Conservation (phyloP, 257 asterid species). For the Solanum microdontum region DNA sequence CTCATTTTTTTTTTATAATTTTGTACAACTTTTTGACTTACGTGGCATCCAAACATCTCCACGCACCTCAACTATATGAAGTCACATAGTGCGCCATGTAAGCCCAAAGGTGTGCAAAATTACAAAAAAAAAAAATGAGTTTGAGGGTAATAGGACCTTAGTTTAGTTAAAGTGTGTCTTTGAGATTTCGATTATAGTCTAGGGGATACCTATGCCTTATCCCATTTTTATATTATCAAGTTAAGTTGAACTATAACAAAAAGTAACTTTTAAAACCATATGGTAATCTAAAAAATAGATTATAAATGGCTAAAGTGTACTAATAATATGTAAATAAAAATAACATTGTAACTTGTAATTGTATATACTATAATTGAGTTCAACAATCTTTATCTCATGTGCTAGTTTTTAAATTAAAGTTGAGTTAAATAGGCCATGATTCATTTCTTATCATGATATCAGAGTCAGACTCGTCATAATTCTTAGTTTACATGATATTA, state of each 20-base stretch:
- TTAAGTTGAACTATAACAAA: not conserved
- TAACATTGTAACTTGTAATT: not conserved
- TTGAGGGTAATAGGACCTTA: no score
- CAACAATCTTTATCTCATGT: not conserved
- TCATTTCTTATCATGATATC: not conserved
- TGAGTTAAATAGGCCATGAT: not conserved
- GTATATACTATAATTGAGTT: not conserved
- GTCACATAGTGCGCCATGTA: no score
- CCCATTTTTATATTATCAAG: not conserved
- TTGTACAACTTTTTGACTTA: no score
- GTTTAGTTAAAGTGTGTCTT: no score
- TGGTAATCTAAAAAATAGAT: not conserved
- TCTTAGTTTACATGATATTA: not conserved
- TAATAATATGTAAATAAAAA: not conserved
- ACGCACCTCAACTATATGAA: no score
- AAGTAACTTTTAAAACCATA: not conserved
- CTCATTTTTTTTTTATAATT: no score
- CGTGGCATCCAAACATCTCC: no score
- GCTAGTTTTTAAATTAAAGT: not conserved
- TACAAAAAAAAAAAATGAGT: no score
- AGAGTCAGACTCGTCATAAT: not conserved
- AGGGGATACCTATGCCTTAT: no score
- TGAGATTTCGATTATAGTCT: no score
- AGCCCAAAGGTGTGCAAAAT: no score
- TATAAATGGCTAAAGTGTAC: not conserved